Evolutionary conservation across 495 filamentous ascomycete genomes (phyloP).

Genomic region (Penicillium coprophilum): DNA sequence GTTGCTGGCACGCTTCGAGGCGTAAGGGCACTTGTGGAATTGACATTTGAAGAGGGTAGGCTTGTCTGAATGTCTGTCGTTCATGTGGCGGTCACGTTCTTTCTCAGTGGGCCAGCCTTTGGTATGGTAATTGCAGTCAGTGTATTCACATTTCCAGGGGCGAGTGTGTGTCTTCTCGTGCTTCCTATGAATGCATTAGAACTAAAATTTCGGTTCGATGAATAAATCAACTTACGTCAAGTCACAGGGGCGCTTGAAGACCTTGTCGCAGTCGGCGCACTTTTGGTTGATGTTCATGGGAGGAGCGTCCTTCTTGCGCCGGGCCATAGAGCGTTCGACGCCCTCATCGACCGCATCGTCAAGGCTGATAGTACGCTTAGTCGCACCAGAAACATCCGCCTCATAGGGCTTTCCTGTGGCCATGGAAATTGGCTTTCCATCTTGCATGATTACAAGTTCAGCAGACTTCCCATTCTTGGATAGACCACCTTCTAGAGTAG

Average conservation of each 20-base stretch:
- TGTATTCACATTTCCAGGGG: slow-evolving; percentile 85
- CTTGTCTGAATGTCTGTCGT: slow-evolving; percentile 86
- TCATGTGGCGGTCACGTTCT: slow-evolving; percentile 90
- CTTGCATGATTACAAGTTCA: slow-evolving; percentile 74
- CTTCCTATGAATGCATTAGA: slow-evolving; percentile 54
- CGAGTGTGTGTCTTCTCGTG: slow-evolving; percentile 97
- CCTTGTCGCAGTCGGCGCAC: slow-evolving; percentile 78
- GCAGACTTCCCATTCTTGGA: slow-evolving; percentile 72
- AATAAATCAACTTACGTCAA: slow-evolving; percentile 55
- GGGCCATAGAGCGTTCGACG: slow-evolving; percentile 82
- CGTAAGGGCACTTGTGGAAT: slow-evolving; percentile 85
- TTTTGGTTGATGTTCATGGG: slow-evolving; percentile 74
- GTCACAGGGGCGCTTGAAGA: slow-evolving; percentile 91
- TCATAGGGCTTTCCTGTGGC: slow-evolving; percentile 57
- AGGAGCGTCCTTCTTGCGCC: slow-evolving; percentile 74
- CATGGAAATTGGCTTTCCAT: slow-evolving; percentile 74
- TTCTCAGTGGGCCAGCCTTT: slow-evolving; percentile 97
- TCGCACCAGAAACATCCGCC: slow-evolving; percentile 41
- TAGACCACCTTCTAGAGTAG: slow-evolving; percentile 67
- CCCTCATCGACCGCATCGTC: slow-evolving; percentile 61
- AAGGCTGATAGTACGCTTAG: slow-evolving; percentile 64
- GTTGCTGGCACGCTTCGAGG: slow-evolving; percentile 94
- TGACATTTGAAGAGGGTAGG: slow-evolving; percentile 77
- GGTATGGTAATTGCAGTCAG: slow-evolving; percentile 79
- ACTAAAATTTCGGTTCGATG: not conserved